A percentile compares a stretch with the other conserved stretches of the same genome.
Conservation (phyloP, 345 rosid genomes). For the Melaleuca alternifolia region DNA sequence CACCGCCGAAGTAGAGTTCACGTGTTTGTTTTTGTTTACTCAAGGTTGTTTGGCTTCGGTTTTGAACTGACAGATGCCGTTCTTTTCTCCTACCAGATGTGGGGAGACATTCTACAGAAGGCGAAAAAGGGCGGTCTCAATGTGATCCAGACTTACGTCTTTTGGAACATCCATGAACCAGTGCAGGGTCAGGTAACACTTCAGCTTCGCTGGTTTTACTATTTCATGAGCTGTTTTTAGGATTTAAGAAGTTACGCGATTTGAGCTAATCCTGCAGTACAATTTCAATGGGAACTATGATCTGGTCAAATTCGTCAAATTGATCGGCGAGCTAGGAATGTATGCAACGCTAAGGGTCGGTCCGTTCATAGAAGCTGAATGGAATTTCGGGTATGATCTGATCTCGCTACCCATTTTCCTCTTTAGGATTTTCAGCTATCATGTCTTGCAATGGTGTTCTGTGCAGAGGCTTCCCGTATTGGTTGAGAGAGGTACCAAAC, state of each 20-base stretch:
- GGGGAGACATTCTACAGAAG: conserved; percentile 24
- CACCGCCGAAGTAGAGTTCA: conserved; percentile 5
- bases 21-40: not conserved
- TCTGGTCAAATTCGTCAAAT: conserved; percentile 31
- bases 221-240: not conserved
- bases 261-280: conserved; percentile 3
- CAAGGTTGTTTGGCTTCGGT: not conserved
- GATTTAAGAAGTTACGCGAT: not conserved
- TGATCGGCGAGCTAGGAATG: conserved; percentile 24
- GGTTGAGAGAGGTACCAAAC: conserved; percentile 33
- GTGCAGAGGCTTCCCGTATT: conserved; percentile 39
- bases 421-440: not conserved
- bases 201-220: not conserved
- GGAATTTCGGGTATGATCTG: conserved; percentile 34
- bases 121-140: conserved; percentile 40
- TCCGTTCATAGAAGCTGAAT: conserved; percentile 50
- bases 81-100: conserved; percentile 14
- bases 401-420: not conserved
- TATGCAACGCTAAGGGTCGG: conserved; percentile 41
- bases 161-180: conserved; percentile 48
- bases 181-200: conserved; percentile 22
- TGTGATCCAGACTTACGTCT: conserved; percentile 43
- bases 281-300: conserved; percentile 31
- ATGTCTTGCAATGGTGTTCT: not conserved
- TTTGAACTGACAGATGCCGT: not conserved